phyloP scores from a whole-genome alignment of 2,329 filamentous ascomycete species.

The Coleophoma crateriformis region DNA sequence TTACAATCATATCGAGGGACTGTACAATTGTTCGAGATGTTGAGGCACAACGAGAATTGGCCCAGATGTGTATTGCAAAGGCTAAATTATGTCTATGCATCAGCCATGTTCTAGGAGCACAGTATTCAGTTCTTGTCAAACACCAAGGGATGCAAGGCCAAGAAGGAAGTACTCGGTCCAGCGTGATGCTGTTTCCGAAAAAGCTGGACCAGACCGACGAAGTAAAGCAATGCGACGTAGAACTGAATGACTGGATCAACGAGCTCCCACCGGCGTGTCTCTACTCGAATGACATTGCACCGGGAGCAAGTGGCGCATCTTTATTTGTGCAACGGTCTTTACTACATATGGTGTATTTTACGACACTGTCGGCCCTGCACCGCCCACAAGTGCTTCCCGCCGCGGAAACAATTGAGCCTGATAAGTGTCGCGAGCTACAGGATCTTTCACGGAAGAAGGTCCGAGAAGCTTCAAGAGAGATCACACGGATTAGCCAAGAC shows the following conservation, averaged over 20 bases:
- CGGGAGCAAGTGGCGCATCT: constrained; percentile 52
- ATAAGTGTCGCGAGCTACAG: constrained; percentile 63
- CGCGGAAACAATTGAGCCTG: constrained; percentile 44
- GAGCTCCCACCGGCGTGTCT: constrained; percentile 66
- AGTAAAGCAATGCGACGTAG: constrained; percentile 72
- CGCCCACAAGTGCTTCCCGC: constrained; percentile 85
- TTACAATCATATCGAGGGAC: constrained; percentile 61
- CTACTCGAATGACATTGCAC: constrained; percentile 54
- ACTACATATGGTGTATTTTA: constrained; percentile 90
- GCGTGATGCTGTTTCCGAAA: constrained; percentile 88
- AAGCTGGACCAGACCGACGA: constrained; percentile 76
- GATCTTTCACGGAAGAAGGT: constrained; percentile 80
- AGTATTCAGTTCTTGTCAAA: constrained; percentile 86
- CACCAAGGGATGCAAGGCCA: constrained; percentile 74
- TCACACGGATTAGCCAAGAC: constrained; percentile 77
- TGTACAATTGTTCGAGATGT: constrained; percentile 68
- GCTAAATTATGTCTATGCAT: constrained; percentile 86
- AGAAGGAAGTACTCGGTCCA: constrained; percentile 62
- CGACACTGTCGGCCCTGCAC: constrained; percentile 84
- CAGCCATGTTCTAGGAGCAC: constrained; percentile 81
- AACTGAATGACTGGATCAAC: constrained; percentile 72
- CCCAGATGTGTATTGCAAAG: constrained; percentile 86
- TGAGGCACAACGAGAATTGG: constrained; percentile 70
- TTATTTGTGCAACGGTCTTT: constrained; percentile 71
- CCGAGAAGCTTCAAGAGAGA: constrained; percentile 76